Base-by-base conservation (phyloP, 768 basidiomycete genomes). In the Hericium rajendrae region DNA sequence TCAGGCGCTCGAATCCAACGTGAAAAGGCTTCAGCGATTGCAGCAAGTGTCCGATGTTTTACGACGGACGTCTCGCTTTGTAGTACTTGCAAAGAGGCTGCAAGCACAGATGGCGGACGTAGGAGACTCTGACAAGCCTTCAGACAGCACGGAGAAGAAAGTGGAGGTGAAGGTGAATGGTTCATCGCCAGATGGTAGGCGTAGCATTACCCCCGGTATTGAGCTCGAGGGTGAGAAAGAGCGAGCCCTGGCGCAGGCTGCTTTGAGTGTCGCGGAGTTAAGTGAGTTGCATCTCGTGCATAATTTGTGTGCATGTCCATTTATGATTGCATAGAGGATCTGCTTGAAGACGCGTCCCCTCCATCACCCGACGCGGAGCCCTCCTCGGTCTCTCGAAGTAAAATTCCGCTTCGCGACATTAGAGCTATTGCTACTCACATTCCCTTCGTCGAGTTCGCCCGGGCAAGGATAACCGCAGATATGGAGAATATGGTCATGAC, bases 401-500 rank as follows among this genome's bases (percentile, higher is more conserved):
- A 51, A 6, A 60, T 71, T 18, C 78, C 90, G 0, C 75, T 98
- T 37, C 80, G 81, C n/a, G 83, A 85, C 3, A 79, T 99, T 24
- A 76, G 79, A 51, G 83, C 84, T 10, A 83, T 95, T 6, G 78
- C 83, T 1, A 77, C 77, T 3, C 83, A 93, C 62, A 72, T 90
- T 16, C 78, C 83, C 1, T 82, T 83, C 40, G 81, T 99, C 37
- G 83, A 90, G 54, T 78, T 82, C 9, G 79, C 91, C 0, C 81
- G 86, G 22, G 73, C 76, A 12, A 80, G 77, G 48, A 83, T 99
- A 38, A 88, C 84, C 2, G 75, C 73, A 6, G 90, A 94, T 65
- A 98, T 99, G 94, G 88, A 97, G 64, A 78, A 73, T 6, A 94
- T 94, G 89, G 85, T 98, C 1, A 70, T 91, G 32, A 78, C 76